phyloP scores from a whole-genome alignment of 805 yeast genomes.

The Cyberlindnera petersonii region DNA sequence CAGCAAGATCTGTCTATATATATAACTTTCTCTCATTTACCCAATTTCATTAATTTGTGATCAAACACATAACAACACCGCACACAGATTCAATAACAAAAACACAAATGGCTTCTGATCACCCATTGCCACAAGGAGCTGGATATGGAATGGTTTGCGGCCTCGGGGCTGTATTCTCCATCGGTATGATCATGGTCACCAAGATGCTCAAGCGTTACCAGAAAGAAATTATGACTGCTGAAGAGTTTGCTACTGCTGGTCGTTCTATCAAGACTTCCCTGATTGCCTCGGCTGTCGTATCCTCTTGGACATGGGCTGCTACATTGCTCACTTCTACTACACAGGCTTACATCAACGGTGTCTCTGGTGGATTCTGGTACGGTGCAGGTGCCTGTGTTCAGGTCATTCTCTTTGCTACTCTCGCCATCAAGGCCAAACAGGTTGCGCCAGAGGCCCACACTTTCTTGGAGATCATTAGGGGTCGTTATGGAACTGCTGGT shows the following conservation, averaged over 20 bases:
- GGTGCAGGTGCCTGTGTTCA: constrained; percentile 93
- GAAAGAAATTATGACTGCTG: constrained; percentile 84
- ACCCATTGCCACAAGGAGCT: constrained; percentile 57
- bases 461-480: constrained; percentile 77
- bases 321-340: constrained; percentile 72
- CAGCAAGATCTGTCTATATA: no score
- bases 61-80: neutral
- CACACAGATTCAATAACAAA: neutral
- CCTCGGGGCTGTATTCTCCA: constrained; percentile 73
- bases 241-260: constrained; percentile 92
- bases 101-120: constrained; percentile 8
- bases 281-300: constrained; percentile 85
- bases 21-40: no score
- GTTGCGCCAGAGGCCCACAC: constrained; percentile 92
- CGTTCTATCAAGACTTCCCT: constrained; percentile 81
- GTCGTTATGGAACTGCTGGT: constrained; percentile 73
- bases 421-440: constrained; percentile 85
- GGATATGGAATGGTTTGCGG: constrained; percentile 90
- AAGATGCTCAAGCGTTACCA: constrained; percentile 71
- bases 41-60: neutral
- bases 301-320: constrained; percentile 94
- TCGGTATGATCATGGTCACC: constrained; percentile 77
- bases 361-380: constrained; percentile 63
- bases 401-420: constrained; percentile 76
- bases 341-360: constrained; percentile 74